These are phyloP conservation scores for Podospora pseudopauciseta DNA, from an alignment of 495 filamentous ascomycete genomes.

Conservation along the genomic window DNA sequence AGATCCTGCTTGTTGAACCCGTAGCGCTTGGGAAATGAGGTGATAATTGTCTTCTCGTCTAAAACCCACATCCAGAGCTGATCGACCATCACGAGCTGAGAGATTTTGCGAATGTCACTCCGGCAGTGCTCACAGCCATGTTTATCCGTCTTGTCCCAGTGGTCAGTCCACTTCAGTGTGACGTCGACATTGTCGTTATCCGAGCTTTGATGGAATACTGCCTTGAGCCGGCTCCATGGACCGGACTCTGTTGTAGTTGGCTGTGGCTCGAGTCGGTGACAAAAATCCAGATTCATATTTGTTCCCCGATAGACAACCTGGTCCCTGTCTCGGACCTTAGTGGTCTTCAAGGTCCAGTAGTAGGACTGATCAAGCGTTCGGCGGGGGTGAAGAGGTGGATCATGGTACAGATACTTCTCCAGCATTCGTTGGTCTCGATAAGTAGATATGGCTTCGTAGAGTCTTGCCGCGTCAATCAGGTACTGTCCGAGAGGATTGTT, in stretches of 20 bases:
- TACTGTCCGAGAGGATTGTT: constrained; percentile 35
- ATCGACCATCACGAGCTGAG: constrained; percentile 71
- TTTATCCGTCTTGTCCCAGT: constrained; percentile 13
- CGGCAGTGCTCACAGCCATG: constrained; percentile 28
- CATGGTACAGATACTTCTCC: constrained; percentile 51
- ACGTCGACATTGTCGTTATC: constrained; percentile 5
- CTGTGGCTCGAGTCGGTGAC: constrained; percentile 5
- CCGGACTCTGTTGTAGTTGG: neutral
- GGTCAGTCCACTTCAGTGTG: constrained; percentile 18
- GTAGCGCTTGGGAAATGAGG: constrained; percentile 65
- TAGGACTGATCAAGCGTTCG: constrained; percentile 69
- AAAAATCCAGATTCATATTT: constrained; percentile 26
- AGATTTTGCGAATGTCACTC: constrained; percentile 42
- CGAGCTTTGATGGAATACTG: neutral
- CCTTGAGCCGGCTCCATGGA: neutral
- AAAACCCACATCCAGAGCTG: constrained; percentile 75
- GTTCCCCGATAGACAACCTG: constrained; percentile 62
- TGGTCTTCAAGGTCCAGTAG: constrained; percentile 59
- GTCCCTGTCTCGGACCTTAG: constrained; percentile 57
- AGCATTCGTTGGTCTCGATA: constrained; percentile 57
- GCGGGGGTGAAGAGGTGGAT: constrained; percentile 61
- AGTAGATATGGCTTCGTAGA: constrained; percentile 41
- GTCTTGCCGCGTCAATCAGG: constrained; percentile 36
- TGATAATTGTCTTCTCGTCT: constrained; percentile 61
- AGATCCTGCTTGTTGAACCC: constrained; percentile 64